Conservation (phyloP, 2,329 filamentous ascomycete species). For the Neoscytalidium dimidiatum region DNA sequence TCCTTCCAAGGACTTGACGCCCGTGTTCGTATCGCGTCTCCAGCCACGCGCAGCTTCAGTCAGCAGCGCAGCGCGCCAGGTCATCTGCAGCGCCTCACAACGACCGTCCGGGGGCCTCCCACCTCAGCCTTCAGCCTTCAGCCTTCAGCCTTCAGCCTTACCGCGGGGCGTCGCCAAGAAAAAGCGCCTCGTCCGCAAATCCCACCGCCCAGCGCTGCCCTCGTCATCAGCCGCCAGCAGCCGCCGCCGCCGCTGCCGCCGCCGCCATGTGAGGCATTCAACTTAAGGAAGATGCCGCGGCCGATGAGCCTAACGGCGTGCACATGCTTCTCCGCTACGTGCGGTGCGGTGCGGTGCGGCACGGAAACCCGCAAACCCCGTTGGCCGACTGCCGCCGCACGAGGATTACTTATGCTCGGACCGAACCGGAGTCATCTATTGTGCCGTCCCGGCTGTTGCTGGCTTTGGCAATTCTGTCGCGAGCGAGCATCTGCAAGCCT, state of each 20-base stretch:
- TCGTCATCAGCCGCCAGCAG: conserved; percentile 6
- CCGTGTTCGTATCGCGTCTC: not conserved
- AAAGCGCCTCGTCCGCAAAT: not conserved
- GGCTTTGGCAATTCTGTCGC: not conserved
- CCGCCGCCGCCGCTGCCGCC: too few relatives aligned
- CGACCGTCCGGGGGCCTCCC: not conserved
- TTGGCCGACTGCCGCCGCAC: not conserved
- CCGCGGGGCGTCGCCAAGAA: conserved; percentile 5
- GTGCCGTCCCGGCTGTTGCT: not conserved
- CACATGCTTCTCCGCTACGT: not conserved
- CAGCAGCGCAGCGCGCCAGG: not conserved
- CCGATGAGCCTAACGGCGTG: not conserved
- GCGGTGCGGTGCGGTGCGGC: not conserved
- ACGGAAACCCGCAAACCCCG: not conserved
- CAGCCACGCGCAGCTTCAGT: conserved; percentile 10
- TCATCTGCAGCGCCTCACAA: conserved; percentile 3
- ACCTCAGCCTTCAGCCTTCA: not conserved
- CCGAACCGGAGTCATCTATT: not conserved
- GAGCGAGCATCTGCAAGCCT: too few relatives aligned
- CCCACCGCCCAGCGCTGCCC: too few relatives aligned
- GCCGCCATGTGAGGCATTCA: conserved; percentile 3
- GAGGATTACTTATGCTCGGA: not conserved
- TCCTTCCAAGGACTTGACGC: not conserved
- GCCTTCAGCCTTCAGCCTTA: conserved; percentile 10
- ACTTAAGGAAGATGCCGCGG: not conserved